Base-by-base conservation (phyloP, 2,329 filamentous ascomycete species). In the Phialocephala subalpina region DNA sequence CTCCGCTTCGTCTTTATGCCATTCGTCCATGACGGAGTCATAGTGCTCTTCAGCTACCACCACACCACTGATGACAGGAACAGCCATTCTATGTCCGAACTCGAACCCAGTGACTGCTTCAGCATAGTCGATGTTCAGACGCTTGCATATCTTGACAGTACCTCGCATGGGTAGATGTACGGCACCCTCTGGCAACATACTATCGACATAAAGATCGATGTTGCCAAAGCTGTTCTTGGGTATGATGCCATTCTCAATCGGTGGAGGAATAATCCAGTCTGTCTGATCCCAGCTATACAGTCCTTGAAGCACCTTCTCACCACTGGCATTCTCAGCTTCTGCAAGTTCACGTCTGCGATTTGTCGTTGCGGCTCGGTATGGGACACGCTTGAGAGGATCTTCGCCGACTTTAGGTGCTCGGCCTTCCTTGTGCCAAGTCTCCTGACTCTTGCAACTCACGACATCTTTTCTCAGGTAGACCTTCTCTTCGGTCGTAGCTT, bases 381-480 rank as follows among this genome's bases (percentile, higher is more conserved):
- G 93, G 0, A 97, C 96, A 49, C 87, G 85, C 77, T 99, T 99
- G 66, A 97, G 80, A 0, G 96, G 92, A 58, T 88, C 80, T 70
- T 91, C 89, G 2, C 92, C 93, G 0, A 83, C 75, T 29, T 87
- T 85, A 2, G 96, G 89, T 29, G 89, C 90, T 12, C 95, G 87
- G 0, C 96, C 96, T 82, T 97, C 95, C 77, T 97, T 97, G 77
- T 98, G 96, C 96, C 96, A 99, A 1, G 93, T 97, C 77, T 99
- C 96, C 1, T 92, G 91, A 33, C 93, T 97, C 78, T 97, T 94
- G 77, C 97, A 97, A 45, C 86, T 84, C 2, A 94, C 88, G 0
- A 98, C 88, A 70, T 98, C 94, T 61, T 87, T 86, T 38, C 95
- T 89, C 0, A 85, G 85, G 75, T 89, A 98, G 0, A 98, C 93